These are phyloP conservation scores for Apophysomyces sp. DNA, from an alignment of 371 early-diverging fungal species.

Conservation along the genomic window DNA sequence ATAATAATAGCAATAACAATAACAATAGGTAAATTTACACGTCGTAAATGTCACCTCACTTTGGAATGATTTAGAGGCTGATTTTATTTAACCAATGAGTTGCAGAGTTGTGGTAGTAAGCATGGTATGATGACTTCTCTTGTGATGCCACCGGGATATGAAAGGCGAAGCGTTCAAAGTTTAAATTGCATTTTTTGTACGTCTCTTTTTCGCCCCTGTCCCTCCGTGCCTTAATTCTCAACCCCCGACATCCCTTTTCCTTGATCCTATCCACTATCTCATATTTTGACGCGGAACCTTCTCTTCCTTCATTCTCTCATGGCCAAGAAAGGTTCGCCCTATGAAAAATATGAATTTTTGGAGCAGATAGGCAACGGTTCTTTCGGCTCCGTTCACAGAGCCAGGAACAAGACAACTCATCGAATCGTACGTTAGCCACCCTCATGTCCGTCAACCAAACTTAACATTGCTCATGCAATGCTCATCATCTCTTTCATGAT, in stretches of 20 bases:
- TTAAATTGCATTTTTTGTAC: neutral
- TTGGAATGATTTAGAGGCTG: no score
- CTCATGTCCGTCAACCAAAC: neutral
- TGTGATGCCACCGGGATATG: neutral
- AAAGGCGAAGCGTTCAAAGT: neutral
- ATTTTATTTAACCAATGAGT: no score
- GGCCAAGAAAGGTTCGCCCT: conserved; percentile 37
- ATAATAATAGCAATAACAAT: no score
- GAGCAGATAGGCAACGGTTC: conserved; percentile 91
- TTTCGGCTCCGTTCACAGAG: conserved; percentile 89
- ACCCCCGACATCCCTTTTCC: conserved; percentile 6
- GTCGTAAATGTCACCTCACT: no score
- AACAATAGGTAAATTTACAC: no score
- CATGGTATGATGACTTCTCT: neutral
- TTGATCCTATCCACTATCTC: conserved; percentile 3
- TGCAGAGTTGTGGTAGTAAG: no score
- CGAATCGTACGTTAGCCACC: conserved; percentile 64
- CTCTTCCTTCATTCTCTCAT: conserved; percentile 14
- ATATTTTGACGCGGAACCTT: conserved; percentile 1
- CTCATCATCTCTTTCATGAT: neutral
- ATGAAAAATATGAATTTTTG: conserved; percentile 69
- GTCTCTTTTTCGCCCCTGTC: neutral
- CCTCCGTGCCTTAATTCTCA: conserved; percentile 5
- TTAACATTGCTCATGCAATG: neutral
- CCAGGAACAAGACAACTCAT: conserved; percentile 66